phyloP scores from a whole-genome alignment of 768 basidiomycete species.

The Lactifluus volemus region DNA sequence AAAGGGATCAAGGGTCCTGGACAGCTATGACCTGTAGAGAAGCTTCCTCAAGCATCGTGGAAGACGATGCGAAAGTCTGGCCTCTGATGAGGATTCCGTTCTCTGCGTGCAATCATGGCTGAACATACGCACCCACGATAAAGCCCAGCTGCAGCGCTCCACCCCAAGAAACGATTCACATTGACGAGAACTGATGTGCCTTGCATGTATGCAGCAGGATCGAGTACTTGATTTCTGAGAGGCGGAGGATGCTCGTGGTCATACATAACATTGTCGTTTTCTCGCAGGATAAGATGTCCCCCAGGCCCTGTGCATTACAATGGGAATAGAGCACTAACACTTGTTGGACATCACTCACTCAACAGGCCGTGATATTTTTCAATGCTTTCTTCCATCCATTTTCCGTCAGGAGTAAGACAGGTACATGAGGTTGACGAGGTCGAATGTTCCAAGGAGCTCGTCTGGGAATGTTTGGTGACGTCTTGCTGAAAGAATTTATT shows the following conservation, averaged over 20 bases:
- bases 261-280: not conserved
- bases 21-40: not conserved
- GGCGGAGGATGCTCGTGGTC: not conserved
- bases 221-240: not conserved
- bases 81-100: too few species aligned
- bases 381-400: not conserved
- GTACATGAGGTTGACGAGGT: not conserved
- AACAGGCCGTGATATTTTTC: not conserved
- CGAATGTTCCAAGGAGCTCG: constrained; percentile 1
- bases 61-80: not conserved
- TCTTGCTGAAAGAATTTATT: constrained; percentile 1
- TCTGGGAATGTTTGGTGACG: not conserved
- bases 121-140: not conserved
- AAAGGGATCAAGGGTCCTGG: not conserved
- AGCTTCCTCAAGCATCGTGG: not conserved
- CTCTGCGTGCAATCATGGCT: too few species aligned
- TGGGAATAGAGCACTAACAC: not conserved
- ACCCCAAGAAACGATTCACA: not conserved
- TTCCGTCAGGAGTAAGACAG: not conserved
- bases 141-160: not conserved
- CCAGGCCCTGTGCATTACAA: not conserved
- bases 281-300: not conserved
- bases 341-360: not conserved
- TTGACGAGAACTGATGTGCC: not conserved
- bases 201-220: not conserved